Evolutionary conservation across 2,329 filamentous ascomycete species (phyloP).

Genomic region (Phaeosphaeria sp.): DNA sequence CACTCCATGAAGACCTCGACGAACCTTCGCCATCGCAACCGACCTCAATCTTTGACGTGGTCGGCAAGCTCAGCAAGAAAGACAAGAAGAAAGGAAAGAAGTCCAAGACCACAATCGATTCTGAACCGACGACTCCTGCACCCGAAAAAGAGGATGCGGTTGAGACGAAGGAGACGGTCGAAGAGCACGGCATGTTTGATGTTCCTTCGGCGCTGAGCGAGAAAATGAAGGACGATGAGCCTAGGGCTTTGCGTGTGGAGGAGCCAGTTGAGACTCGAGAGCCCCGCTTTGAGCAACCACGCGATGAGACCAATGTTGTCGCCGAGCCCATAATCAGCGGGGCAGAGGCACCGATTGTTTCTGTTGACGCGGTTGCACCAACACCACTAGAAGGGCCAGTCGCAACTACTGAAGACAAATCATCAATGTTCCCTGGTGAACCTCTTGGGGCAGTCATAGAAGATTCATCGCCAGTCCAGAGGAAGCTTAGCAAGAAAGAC

Average conservation of each 20-base stretch:
- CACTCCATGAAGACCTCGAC: slow-evolving; percentile 12
- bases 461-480: neutral
- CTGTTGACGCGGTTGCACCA: slow-evolving; percentile 5
- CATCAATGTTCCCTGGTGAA: neutral
- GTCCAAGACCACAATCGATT: slow-evolving; percentile 23
- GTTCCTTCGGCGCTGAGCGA: slow-evolving; percentile 27
- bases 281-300: slow-evolving; percentile 2
- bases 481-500: slow-evolving; percentile 20
- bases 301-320: neutral
- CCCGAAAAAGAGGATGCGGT: slow-evolving; percentile 23
- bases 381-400: neutral
- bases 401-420: neutral
- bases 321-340: neutral
- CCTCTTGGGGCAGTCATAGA: neutral
- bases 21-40: slow-evolving; percentile 16
- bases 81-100: slow-evolving; percentile 38
- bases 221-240: slow-evolving; percentile 30
- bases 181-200: slow-evolving; percentile 11
- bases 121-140: slow-evolving; percentile 32
- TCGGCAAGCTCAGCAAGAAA: slow-evolving; percentile 36
- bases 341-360: neutral
- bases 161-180: slow-evolving; percentile 27
- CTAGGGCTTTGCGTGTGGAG: slow-evolving; percentile 6
- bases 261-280: slow-evolving; percentile 11
- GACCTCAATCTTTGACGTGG: slow-evolving; percentile 35